Base-by-base conservation (phyloP, 2,329 filamentous ascomycete genomes). In the Apiospora arundinis region DNA sequence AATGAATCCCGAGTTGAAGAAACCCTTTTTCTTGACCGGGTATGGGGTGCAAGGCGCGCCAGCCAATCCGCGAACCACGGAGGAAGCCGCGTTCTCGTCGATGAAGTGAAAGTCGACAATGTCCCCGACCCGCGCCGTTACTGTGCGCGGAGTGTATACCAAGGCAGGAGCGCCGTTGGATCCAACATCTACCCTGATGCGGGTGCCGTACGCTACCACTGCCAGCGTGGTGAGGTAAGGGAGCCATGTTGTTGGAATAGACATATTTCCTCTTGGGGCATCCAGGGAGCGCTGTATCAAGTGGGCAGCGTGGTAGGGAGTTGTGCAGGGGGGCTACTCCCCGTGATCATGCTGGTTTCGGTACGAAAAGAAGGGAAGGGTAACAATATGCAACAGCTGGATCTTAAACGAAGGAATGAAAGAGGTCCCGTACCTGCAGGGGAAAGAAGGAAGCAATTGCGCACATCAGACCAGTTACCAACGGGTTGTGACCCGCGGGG, bases 1-100 rank as follows among this genome's bases (percentile, higher is more conserved):
- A 18, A 63, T 18, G 56, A 63, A 63, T 21, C 56, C 56, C 2
- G 56, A 63, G 18, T 63, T 63, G 56, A 63, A 63, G 56, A 63
- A 63, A 8, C 18, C 56, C 28, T 37, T 12, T 18, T 12, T 63
- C 16, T 32, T 63, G 3, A 21, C 28, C 16, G 32, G 32, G 56
- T 32, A 40, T 4, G 56, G 32, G 3, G 56, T 63, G 28, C 56
- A 63, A n/a, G 56, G 56, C 28, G 56, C 32, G 1, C 56, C 28
- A 3, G 32, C 56, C 9, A 37, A 7, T 18, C 56, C 32, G 16
- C 56, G 32, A 4, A 63, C 56, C 56, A 63, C 56, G 4, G 16
- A n/a, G 16, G 56, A 63, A 4, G 56, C 32, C 28, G 56, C 56
- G 4, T 63, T 63, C 56, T 40, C 56, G 28, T 40, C 56, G 32